Evolutionary conservation across 108 stramenopile species (phyloP).

Genomic region (Stephanodiscus minutulus): DNA sequence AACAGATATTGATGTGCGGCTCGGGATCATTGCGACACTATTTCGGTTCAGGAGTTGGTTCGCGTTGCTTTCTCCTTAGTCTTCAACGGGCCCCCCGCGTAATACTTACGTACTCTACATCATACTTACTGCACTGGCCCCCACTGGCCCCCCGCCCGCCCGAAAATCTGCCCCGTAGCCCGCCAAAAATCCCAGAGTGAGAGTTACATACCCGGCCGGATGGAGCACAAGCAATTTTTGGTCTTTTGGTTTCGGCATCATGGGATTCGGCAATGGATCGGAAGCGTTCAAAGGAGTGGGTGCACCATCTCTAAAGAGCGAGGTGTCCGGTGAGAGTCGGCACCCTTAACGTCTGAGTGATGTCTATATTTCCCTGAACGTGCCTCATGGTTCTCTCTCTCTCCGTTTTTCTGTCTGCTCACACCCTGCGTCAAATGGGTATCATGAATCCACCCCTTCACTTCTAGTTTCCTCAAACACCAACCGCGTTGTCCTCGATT

Average conservation of each 20-base stretch:
- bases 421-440: not conserved
- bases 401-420: not conserved
- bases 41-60: too few species aligned
- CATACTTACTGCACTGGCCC: too few species aligned
- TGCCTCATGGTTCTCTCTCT: not conserved
- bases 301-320: conserved; percentile 25
- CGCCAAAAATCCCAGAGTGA: too few species aligned
- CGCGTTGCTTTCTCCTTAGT: too few species aligned
- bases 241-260: not conserved
- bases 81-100: too few species aligned
- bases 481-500: conserved; percentile 45
- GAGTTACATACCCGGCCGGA: too few species aligned
- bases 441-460: not conserved
- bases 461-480: conserved; percentile 38
- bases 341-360: too few species aligned
- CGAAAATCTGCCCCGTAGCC: not conserved
- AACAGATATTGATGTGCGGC: too few species aligned
- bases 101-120: too few species aligned
- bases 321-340: conserved; percentile 20
- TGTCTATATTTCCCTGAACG: not conserved
- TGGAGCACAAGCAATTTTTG: too few species aligned
- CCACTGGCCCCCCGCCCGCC: not conserved
- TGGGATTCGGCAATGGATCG: conserved; percentile 16
- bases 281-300: conserved; percentile 22
- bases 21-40: too few species aligned